Conservation (phyloP, 495 filamentous ascomycete genomes). For the Aspergillus sclerotioniger region DNA sequence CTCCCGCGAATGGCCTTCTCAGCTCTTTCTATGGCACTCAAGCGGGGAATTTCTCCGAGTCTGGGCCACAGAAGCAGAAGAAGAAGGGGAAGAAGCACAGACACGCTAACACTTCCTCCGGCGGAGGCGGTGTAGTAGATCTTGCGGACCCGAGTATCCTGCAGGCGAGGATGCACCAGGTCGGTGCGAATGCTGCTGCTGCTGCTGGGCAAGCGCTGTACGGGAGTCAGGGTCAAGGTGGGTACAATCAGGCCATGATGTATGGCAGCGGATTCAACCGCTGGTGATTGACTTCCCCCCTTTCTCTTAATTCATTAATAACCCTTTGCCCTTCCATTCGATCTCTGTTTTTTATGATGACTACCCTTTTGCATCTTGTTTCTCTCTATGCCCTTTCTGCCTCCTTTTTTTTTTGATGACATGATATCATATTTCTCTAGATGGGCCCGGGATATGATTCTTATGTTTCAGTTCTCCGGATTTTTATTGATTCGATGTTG, state of each 20-base stretch:
- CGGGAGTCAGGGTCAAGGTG: constrained; percentile 94
- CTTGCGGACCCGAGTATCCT: constrained; percentile 99
- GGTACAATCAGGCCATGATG: constrained; percentile 87
- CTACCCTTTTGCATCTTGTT: constrained; percentile 22
- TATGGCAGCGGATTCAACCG: constrained; percentile 74
- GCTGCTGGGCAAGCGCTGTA: constrained; percentile 79
- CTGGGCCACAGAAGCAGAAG: constrained; percentile 89
- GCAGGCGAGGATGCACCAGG: constrained; percentile 94
- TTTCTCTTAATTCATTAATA: constrained; percentile 24
- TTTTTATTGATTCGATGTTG: constrained; percentile 26
- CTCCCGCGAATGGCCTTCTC: constrained; percentile 82
- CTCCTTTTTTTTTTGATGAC: constrained; percentile 29
- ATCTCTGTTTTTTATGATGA: constrained; percentile 20
- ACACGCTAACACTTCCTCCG: constrained; percentile 99
- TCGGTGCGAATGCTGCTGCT: constrained; percentile 58
- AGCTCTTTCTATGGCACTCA: constrained; percentile 87
- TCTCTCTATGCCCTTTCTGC: constrained; percentile 15
- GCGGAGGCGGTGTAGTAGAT: constrained; percentile 97
- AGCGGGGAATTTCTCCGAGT: constrained; percentile 78
- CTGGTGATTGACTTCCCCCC: constrained; percentile 59
- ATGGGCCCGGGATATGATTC: constrained; percentile 28
- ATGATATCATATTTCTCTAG: constrained; percentile 36
- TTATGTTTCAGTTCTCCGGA: constrained; percentile 24
- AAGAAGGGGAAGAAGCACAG: constrained; percentile 99
- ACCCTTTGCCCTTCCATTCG: constrained; percentile 14